Conservation (phyloP, 208 protist species). For the Trypanosoma melophagium region DNA sequence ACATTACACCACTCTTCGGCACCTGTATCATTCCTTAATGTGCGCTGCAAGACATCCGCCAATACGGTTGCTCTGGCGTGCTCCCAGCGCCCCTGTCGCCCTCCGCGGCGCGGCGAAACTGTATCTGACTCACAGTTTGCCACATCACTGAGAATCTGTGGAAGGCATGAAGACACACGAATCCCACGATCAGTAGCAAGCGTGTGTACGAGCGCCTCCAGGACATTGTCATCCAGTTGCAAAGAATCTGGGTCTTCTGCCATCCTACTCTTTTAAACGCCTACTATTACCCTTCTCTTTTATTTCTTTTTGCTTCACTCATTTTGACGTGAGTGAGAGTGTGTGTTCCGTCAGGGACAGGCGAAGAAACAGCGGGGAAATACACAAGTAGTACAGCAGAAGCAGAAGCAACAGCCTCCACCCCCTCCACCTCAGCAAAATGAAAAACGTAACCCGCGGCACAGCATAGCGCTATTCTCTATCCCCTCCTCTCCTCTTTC, state of each 20-base stretch:
- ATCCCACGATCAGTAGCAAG: constrained; percentile 11
- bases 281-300: neutral
- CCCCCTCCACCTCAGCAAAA: neutral
- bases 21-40: neutral
- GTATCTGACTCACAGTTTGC: neutral
- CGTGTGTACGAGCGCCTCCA: constrained; percentile 14
- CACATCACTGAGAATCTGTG: constrained; percentile 9
- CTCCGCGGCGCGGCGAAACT: neutral
- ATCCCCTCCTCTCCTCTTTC: neutral
- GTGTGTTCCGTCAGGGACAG: too few relatives aligned
- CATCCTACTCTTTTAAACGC: neutral
- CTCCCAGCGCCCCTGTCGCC: neutral
- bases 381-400: too few relatives aligned
- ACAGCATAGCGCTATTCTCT: neutral
- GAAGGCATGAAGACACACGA: constrained; percentile 5
- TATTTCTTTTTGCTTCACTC: too few relatives aligned
- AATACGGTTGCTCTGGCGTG: neutral
- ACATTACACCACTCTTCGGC: constrained; percentile 5
- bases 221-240: constrained; percentile 8
- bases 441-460: neutral
- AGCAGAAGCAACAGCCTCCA: too few relatives aligned
- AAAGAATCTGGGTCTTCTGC: neutral
- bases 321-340: too few relatives aligned
- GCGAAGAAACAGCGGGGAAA: too few relatives aligned
- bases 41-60: neutral